These are phyloP conservation scores for Apiospora pterosperma DNA, from an alignment of 2,329 filamentous ascomycete species.

Conservation along the genomic window DNA sequence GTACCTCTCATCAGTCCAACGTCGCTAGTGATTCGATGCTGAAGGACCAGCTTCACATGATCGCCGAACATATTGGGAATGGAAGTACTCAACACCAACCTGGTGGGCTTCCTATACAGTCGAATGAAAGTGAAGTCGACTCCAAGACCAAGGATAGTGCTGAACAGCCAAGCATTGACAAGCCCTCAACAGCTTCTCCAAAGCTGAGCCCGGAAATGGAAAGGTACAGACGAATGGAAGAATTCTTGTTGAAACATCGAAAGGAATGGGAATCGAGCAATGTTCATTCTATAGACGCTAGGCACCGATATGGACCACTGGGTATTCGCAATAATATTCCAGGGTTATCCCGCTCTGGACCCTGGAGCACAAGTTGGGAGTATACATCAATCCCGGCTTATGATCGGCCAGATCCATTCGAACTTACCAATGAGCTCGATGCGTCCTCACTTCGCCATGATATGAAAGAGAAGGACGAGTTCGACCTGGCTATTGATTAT, in stretches of 20 bases:
- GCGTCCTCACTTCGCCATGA: neutral
- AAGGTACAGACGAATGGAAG: neutral
- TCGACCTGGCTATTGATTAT: conserved; percentile 7
- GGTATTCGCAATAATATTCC: too few relatives aligned
- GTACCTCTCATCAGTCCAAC: neutral
- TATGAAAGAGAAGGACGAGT: neutral
- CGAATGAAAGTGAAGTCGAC: neutral
- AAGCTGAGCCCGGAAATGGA: neutral
- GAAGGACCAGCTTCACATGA: neutral
- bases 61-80: neutral
- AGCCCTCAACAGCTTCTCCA: neutral
- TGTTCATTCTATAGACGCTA: neutral
- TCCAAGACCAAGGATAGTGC: neutral
- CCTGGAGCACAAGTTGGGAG: neutral
- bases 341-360: too few relatives aligned
- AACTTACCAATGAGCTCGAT: neutral
- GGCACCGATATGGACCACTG: too few relatives aligned
- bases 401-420: neutral
- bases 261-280: neutral
- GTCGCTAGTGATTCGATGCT: neutral
- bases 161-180: neutral
- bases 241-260: neutral
- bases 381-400: neutral
- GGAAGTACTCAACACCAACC: neutral
- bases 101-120: too few relatives aligned